Evolutionary conservation across 2,329 filamentous ascomycete genomes (phyloP), one percentile per base, ranked within the genome.

Genomic region (Calonectria crousiana): DNA sequence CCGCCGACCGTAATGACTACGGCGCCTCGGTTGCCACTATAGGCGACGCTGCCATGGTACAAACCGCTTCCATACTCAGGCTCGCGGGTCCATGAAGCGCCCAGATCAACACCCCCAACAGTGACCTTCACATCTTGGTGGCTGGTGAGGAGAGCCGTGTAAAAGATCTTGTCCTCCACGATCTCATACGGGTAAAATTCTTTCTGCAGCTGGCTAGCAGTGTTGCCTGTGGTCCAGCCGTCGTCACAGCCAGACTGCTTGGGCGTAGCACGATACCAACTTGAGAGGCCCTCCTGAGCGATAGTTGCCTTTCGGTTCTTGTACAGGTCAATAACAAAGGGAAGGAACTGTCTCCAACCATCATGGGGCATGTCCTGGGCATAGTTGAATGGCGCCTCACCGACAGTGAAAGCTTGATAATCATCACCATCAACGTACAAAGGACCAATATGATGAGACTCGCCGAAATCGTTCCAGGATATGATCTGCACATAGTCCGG

Each of bases 401-500:
- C 52, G 8, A 69, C 52, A 11, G 34, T 20, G 23, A 67, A 67
- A 13, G 65, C 65, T 16, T 67, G 47, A 16, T 67, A 53, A 34
- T 67, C 65, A 41, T 67, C 65, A 18, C 65, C 65, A 41, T 67
- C 65, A 14, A 67, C 65, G 10, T 67, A 67, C 8, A 67, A 32
- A 2, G 49, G 65, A 13, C 67, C 67, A 47, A 69, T 69, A n/a
- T 69, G 52, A 18, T 69, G 67, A 8, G 52, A 69, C 67, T 69
- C 67, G 20, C 67, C 67, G 10, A 49, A 69, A 28, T 69, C 51
- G 30, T 69, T 69, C 67, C 67, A 69, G n/a, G 52, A 60, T 20
- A 69, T 60, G 20, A 69, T 69, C n/a, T 69, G 67, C 13, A 69
- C 67, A 14, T 69, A 60, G 28, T 69, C 66, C 1, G 66, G 66